phyloP scores from a whole-genome alignment of 2,329 filamentous ascomycete species.

The Fusarium sp. region DNA sequence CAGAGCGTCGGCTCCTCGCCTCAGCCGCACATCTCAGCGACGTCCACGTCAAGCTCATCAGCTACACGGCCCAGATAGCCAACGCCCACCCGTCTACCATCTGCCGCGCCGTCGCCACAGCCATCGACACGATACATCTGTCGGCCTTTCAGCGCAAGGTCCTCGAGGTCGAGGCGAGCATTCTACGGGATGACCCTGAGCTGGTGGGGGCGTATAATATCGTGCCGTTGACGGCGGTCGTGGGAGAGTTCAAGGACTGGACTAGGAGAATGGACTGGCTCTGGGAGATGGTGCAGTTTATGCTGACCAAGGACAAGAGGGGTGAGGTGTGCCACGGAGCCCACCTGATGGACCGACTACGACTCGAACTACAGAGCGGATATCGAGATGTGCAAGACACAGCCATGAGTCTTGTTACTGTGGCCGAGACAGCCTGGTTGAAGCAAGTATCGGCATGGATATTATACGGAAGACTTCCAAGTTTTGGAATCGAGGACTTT shows the following conservation, averaged over 20 bases:
- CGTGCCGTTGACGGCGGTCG: constrained; percentile 87
- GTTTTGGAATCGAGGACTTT: constrained; percentile 85
- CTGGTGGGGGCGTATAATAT: constrained; percentile 94
- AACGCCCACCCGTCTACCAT: constrained; percentile 82
- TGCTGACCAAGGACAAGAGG: constrained; percentile 61
- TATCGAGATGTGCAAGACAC: constrained; percentile 87
- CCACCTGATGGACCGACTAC: constrained; percentile 80
- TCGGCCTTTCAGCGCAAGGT: constrained; percentile 85
- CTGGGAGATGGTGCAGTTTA: constrained; percentile 78
- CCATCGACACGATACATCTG: constrained; percentile 81
- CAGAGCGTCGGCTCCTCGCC: constrained; percentile 84
- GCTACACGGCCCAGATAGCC: constrained; percentile 74
- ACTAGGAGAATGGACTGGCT: constrained; percentile 87
- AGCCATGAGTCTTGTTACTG: constrained; percentile 76
- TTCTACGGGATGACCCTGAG: constrained; percentile 80
- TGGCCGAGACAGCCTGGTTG: constrained; percentile 91
- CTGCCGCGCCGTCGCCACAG: constrained; percentile 86
- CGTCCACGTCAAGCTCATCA: constrained; percentile 79
- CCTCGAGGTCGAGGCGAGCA: constrained; percentile 82
- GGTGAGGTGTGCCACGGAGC: constrained; percentile 71
- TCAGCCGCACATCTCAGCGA: constrained; percentile 82
- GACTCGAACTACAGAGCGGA: constrained; percentile 84
- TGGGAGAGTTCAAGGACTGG: constrained; percentile 90
- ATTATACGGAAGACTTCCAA: constrained; percentile 85
- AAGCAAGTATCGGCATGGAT: constrained; percentile 93